Percentiles rank a stretch among this genome's conserved stretches.
These are phyloP conservation scores for Thozetella sp. DNA, from an alignment of 495 filamentous ascomycete species.

Conservation along the genomic window DNA sequence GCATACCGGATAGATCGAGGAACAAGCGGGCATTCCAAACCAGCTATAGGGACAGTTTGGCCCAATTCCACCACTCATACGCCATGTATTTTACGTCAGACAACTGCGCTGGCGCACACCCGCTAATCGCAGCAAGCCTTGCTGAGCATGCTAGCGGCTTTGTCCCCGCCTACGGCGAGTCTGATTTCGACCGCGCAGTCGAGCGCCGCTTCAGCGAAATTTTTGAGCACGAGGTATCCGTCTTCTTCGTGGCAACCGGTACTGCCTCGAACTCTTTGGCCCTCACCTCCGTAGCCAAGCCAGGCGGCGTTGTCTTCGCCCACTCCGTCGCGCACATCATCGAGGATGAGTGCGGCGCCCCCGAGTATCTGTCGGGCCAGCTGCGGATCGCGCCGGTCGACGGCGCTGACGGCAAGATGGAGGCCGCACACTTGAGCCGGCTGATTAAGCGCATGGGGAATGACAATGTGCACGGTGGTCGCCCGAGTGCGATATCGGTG, in stretches of 20 bases:
- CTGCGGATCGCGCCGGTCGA: neutral
- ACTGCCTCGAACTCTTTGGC: neutral
- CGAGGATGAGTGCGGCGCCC: neutral
- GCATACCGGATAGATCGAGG: too few species aligned
- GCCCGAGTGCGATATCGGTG: neutral
- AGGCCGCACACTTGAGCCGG: neutral
- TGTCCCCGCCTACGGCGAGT: neutral
- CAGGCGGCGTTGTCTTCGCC: neutral
- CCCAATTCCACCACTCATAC: too few species aligned
- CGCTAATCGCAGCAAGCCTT: neutral
- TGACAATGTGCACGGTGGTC: neutral
- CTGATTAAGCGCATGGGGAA: neutral
- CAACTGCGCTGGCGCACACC: neutral
- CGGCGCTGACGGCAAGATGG: neutral
- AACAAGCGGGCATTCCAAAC: too few species aligned
- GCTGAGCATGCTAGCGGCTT: neutral
- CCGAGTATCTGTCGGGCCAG: neutral
- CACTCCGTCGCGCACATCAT: neutral
- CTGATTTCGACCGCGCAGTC: neutral
- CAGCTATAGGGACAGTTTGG: too few species aligned
- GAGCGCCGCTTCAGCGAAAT: neutral
- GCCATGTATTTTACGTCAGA: neutral
- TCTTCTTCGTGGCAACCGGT: neutral
- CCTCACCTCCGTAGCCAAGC: neutral
- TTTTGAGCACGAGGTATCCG: neutral